Evolutionary conservation across 352 stramenopile genomes (phyloP), one percentile per base, ranked within the genome.

Genomic region (Pythium aristosporum): DNA sequence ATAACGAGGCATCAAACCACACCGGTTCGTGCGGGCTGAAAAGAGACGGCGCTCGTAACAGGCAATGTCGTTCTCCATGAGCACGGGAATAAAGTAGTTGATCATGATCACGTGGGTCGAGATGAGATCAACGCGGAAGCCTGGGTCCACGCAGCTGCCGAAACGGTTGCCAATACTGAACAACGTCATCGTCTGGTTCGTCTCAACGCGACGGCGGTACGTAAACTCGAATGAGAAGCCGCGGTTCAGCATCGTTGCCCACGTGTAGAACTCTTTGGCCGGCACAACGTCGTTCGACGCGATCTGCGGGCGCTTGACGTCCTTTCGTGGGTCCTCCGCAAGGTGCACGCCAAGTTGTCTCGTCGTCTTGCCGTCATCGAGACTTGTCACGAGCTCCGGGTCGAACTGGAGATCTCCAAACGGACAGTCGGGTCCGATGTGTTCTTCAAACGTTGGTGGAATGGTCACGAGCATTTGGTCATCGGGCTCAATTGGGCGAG

Each of bases 201-300:
- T 50, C 18, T 61, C 20, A 1, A 61, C 36, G 2, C 72, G 80
- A 8, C 73, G 68, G 7, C 85, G 77, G 10, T 91, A 63, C 5
- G 82, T 74, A 58, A 92, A 74, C 55, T 94, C 86, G 50, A 94
- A 91, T 11, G 77, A 88, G 42, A 90, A 68, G 5, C 86, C 23
- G 34, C 23, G 16, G 18, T 25, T 30, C 25, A 30, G 25, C 21
- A 36, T 54, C 13, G 20, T 59, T 13, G 76, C 73, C 50, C 51
- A 63, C 1, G 57, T 67, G 56, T 80, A 90, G 25, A 90, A 87
- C 2, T 86, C 68, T n/a, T 73, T 71, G 1, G 79, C 79, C 3
- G 71, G 72, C 11, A 82, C 68, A 10, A 83, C 68, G 21, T 79
- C 73, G 5, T 65, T 75, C 2, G 82, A 89, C 18, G 71, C 78